A percentile compares a stretch with the other conserved stretches of the same genome.
Conservation (phyloP, 1,284 basidiomycete genomes). For the Ustilago xerochloae region DNA sequence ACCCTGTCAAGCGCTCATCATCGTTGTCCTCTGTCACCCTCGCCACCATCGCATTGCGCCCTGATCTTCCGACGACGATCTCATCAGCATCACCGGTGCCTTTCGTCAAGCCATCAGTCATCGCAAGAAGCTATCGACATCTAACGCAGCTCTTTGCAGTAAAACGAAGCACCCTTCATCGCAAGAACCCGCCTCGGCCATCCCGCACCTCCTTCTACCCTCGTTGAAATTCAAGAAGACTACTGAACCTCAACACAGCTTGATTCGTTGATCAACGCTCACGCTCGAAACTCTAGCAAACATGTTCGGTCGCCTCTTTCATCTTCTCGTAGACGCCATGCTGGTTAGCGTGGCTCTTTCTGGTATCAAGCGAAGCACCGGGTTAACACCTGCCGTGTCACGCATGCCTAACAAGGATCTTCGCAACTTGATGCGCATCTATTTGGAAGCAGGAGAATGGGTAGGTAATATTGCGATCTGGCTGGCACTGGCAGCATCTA, state of each 20-base stretch:
- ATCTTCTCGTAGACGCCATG: slow-evolving; percentile 63
- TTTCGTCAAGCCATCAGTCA: too few relatives aligned
- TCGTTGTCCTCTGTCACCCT: neutral
- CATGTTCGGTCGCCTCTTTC: slow-evolving; percentile 66
- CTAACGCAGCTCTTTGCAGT: too few relatives aligned
- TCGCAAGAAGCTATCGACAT: too few relatives aligned
- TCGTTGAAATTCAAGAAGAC: too few relatives aligned
- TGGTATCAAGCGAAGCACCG: slow-evolving; percentile 65
- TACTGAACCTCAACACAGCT: too few relatives aligned
- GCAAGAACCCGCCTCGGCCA: too few relatives aligned
- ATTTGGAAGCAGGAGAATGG: slow-evolving; percentile 67
- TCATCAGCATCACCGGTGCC: neutral
- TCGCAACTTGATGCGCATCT: slow-evolving; percentile 61
- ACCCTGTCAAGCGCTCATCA: neutral
- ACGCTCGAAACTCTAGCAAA: neutral
- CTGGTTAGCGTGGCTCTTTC: slow-evolving; percentile 63
- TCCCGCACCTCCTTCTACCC: too few relatives aligned
- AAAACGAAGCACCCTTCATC: too few relatives aligned
- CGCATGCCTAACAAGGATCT: slow-evolving; percentile 63
- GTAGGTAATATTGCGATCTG: too few relatives aligned
- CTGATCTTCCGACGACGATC: neutral
- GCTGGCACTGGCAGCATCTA: too few relatives aligned
- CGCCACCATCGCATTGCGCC: neutral
- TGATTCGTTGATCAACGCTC: too few relatives aligned
- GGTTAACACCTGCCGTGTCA: slow-evolving; percentile 58